These are phyloP conservation scores for Microcyclosporella mali DNA, from an alignment of 2,329 filamentous ascomycete genomes.

Conservation along the genomic window DNA sequence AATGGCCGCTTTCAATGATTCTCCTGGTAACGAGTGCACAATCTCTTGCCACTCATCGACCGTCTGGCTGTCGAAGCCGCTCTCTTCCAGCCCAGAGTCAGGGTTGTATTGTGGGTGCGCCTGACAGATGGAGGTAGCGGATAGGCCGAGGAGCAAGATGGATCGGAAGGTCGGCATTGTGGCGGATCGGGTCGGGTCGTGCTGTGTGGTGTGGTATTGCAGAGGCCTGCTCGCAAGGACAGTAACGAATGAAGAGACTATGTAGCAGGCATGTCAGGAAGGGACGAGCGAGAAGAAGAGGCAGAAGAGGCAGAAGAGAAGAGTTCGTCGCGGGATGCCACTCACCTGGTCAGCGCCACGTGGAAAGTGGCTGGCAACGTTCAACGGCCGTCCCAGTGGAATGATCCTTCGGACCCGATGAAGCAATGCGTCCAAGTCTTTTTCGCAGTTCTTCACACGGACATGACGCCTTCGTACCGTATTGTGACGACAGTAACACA, in stretches of 20 bases:
- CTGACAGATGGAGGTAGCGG: slow-evolving; percentile 32
- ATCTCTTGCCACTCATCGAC: slow-evolving; percentile 47
- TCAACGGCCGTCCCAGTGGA: not conserved
- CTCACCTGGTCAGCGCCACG: slow-evolving; percentile 5
- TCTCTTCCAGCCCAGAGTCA: slow-evolving; percentile 10
- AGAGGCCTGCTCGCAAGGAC: slow-evolving; percentile 14
- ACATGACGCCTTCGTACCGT: not conserved
- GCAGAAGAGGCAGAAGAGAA: not conserved
- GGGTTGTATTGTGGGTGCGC: slow-evolving; percentile 13
- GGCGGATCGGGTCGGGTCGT: not conserved
- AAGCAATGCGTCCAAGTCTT: too few species aligned
- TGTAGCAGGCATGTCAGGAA: slow-evolving; percentile 5
- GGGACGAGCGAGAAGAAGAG: not conserved
- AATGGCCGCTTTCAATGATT: slow-evolving; percentile 60
- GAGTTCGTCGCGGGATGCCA: not conserved
- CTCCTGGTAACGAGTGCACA: slow-evolving; percentile 51
- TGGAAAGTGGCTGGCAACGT: not conserved
- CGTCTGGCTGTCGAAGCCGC: slow-evolving; percentile 15
- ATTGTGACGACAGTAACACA: not conserved
- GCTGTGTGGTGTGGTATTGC: not conserved
- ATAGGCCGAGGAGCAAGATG: slow-evolving; percentile 34
- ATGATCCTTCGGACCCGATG: not conserved
- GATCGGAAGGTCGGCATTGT: slow-evolving; percentile 38
- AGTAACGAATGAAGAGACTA: slow-evolving; percentile 6
- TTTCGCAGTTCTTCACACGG: too few species aligned